Base-by-base conservation (phyloP, 306 rosid species). In the Vicia villosa region DNA sequence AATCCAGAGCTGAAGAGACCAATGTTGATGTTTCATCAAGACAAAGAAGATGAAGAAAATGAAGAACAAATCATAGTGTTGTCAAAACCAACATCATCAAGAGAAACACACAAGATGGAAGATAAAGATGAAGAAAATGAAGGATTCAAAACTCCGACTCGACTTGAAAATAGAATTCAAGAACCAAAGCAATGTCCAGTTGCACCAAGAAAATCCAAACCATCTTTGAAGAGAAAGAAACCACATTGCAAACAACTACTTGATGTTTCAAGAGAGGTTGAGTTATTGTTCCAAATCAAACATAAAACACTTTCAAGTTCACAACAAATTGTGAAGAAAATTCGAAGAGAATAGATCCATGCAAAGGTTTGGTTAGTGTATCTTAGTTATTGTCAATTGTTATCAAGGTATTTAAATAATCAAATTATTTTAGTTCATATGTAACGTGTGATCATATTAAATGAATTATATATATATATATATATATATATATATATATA, bases 71-170 rank as follows among this genome's bases (percentile, higher is more conserved):
- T 3, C 5, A 51, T 71, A 45, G 47, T 55, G 57, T 11, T 26
- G 22, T 52, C 36, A 43, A 66, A 52, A 55, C 49, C 50, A 13
- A 10, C 46, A 50, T 52, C 54, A 21, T 22, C 65, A 69, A 58
- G 37, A 71, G 6, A 21, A 15, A 2, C 28, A 3, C 12, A 58
- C 22, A 32, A 36, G 10, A 2, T 61, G 47, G 67, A 79, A 5
- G 73, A 79, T 4, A n/a, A n/a, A n/a, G n/a, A n/a, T n/a, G n/a
- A n/a, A n/a, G n/a, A n/a, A n/a, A 36, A 83, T 64, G 96, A 85
- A 68, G 96, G 96, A 1, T 85, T 74, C 66, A 81, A 28, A 67
- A 89, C 96, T 43, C 96, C 96, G 46, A 79, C 85, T 34, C 63
- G 81, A 6, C 5, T 65, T 66, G 80, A 81, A 6, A 75, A 80